phyloP scores from a whole-genome alignment of 805 yeast genomes.

The Tetrapisispora pingtungensis region DNA sequence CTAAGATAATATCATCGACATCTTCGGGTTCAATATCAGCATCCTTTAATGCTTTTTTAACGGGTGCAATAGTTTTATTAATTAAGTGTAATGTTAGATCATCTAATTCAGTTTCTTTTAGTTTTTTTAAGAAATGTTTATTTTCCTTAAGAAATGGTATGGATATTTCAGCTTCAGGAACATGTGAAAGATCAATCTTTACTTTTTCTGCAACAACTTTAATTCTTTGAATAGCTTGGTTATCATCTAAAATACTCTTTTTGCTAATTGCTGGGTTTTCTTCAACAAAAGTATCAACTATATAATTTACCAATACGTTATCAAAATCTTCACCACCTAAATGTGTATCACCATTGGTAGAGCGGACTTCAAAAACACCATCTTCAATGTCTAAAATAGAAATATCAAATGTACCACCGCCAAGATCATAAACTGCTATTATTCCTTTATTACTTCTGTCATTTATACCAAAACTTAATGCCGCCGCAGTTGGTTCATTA shows the following conservation, averaged over 20 bases:
- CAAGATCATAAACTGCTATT: constrained; percentile 56
- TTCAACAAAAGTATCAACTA: constrained; percentile 46
- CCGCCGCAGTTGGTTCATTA: constrained; percentile 83
- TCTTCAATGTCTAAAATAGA: constrained; percentile 69
- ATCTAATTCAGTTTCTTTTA: constrained; percentile 63
- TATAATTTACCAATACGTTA: constrained; percentile 47
- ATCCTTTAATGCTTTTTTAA: constrained; percentile 63
- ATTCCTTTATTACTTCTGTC: constrained; percentile 27
- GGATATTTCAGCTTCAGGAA: constrained; percentile 48
- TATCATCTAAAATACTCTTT: constrained; percentile 34
- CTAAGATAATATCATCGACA: constrained; percentile 64
- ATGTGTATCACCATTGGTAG: constrained; percentile 79
- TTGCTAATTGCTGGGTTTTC: constrained; percentile 37
- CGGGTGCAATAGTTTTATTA: constrained; percentile 60
- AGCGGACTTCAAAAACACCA: constrained; percentile 72
- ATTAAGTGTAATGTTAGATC: constrained; percentile 55
- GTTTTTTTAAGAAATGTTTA: constrained; percentile 46
- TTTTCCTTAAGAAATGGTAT: constrained; percentile 60
- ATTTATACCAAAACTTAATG: constrained; percentile 70
- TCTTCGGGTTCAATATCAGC: constrained; percentile 58
- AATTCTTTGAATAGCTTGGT: constrained; percentile 58
- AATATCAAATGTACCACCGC: constrained; percentile 82
- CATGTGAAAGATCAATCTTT: constrained; percentile 66
- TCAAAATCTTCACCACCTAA: constrained; percentile 84
- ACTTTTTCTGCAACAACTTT: constrained; percentile 72